Evolutionary conservation across 2,329 filamentous ascomycete species (phyloP).

Genomic region (Penicillium sp.): DNA sequence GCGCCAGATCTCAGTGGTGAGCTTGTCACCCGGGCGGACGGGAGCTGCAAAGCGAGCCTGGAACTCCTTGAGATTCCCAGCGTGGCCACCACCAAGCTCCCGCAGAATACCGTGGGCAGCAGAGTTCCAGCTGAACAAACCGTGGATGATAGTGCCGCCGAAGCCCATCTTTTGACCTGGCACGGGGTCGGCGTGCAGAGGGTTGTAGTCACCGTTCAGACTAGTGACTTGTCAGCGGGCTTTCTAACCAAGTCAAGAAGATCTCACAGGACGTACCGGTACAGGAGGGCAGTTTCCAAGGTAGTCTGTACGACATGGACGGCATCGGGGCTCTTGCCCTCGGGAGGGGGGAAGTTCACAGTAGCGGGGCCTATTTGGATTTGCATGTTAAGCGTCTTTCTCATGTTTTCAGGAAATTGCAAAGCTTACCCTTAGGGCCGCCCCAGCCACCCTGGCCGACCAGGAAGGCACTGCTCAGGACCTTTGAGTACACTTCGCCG

Average conservation of each 20-base stretch:
- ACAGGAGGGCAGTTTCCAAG: slow-evolving; percentile 72
- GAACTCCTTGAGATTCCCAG: slow-evolving; percentile 82
- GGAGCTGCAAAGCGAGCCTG: slow-evolving; percentile 85
- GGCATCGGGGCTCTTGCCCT: slow-evolving; percentile 70
- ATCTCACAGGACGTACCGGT: slow-evolving; percentile 53
- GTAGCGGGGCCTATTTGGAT: slow-evolving; percentile 62
- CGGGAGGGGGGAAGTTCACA: slow-evolving; percentile 75
- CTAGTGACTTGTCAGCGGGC: slow-evolving; percentile 41
- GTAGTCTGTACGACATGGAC: slow-evolving; percentile 72
- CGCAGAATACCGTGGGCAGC: slow-evolving; percentile 74
- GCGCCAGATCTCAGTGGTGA: slow-evolving; percentile 80
- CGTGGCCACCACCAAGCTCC: slow-evolving; percentile 73
- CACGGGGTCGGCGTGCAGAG: slow-evolving; percentile 83
- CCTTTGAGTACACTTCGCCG: slow-evolving; percentile 72
- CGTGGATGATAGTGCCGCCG: slow-evolving; percentile 85
- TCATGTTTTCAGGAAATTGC: background rate
- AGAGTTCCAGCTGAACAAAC: slow-evolving; percentile 84
- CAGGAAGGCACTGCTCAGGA: slow-evolving; percentile 74
- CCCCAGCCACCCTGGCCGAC: slow-evolving; percentile 83
- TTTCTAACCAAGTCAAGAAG: background rate
- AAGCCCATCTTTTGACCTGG: slow-evolving; percentile 89
- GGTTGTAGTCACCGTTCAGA: slow-evolving; percentile 93
- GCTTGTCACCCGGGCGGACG: slow-evolving; percentile 79
- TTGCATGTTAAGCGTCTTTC: slow-evolving; percentile 7
- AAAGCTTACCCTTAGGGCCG: slow-evolving; percentile 74